Percentiles rank a stretch among this genome's conserved stretches.
These are phyloP conservation scores for Penicillium italicum DNA, from an alignment of 2,329 filamentous ascomycete genomes.

Conservation along the genomic window DNA sequence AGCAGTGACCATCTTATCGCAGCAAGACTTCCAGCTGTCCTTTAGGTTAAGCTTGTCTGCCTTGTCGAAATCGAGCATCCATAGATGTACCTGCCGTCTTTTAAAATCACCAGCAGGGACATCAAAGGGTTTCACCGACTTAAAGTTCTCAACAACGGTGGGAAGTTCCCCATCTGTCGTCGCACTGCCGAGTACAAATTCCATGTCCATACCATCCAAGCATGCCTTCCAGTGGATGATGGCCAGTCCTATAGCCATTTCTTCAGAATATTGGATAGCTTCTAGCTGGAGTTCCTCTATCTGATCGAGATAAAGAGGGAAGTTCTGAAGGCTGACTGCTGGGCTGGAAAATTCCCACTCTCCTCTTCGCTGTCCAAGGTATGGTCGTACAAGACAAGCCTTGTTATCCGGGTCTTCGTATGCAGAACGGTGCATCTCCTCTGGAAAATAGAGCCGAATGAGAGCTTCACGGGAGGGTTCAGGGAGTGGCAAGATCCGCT, in stretches of 20 bases:
- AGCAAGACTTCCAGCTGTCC: not conserved
- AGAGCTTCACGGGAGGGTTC: not conserved
- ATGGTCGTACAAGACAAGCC: not conserved
- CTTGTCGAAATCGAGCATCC: not conserved
- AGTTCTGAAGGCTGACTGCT: not conserved
- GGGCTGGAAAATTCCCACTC: not conserved
- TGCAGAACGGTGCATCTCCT: not conserved
- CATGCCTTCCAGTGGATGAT: not conserved
- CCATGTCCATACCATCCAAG: not conserved
- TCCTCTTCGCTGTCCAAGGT: not conserved
- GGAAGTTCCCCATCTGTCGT: not conserved
- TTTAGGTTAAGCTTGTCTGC: not conserved
- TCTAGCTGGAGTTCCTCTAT: not conserved
- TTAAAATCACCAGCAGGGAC: not conserved
- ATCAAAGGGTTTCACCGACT: not conserved
- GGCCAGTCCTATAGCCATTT: not conserved
- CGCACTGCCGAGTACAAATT: not conserved
- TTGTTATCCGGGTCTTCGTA: not conserved
- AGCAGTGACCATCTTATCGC: not conserved
- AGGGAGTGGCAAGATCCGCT: not conserved
- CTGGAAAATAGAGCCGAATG: not conserved
- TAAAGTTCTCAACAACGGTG: not conserved
- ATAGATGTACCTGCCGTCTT: not conserved
- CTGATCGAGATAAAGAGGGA: not conserved
- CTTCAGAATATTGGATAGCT: not conserved